Evolutionary conservation across 2,329 filamentous ascomycete genomes (phyloP), one percentile per base, ranked within the genome.

Genomic region (Fusarium euwallaceae): DNA sequence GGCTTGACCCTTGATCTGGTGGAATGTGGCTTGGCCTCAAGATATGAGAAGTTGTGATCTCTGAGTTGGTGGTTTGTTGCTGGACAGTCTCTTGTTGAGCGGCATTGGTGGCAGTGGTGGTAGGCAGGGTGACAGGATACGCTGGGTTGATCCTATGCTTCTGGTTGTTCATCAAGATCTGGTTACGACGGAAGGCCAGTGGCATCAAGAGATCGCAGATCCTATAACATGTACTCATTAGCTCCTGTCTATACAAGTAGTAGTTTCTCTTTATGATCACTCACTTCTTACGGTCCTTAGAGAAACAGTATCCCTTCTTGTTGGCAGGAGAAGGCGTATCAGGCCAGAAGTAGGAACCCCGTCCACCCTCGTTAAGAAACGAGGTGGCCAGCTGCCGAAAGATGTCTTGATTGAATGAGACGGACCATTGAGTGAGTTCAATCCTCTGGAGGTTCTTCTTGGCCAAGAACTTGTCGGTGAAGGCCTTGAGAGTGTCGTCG

Each of bases 281-380:
- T 20, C 51, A 71, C 72, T 37, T 9, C 24, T 45, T 17, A 20
- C 10, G 12, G 10, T 65, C 12, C 3, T 58, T 55, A 4, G 60
- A 43, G 59, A 39, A 70, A 12, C 22, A 55, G 16, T 69, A 70
- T 3, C 22, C n/a, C 29, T 53, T 45, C 17, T 37, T 56, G 37
- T 67, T 66, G 12, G 45, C 20, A 36, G 53, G 4, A 24, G 29
- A 29, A 27, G 56, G 24, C 36, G 51, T 36, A 2, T 71, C 51
- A 2, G 74, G 67, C 74, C 74, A 76, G 10, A 60, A 69, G 3
- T 4, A n/a, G 27, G 58, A 22, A 7, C 61, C n/a, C 14, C 45
- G 34, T 1, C 17, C 11, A 6, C 32, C 64, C 43, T 56, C 39
- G 4, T 67, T 20, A 8, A 69, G 60, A 20, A 76, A 76, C 3